Evolutionary conservation across 257 asterid species (phyloP), one percentile per base, ranked within the genome.

Genomic region (Paulownia fortunei): DNA sequence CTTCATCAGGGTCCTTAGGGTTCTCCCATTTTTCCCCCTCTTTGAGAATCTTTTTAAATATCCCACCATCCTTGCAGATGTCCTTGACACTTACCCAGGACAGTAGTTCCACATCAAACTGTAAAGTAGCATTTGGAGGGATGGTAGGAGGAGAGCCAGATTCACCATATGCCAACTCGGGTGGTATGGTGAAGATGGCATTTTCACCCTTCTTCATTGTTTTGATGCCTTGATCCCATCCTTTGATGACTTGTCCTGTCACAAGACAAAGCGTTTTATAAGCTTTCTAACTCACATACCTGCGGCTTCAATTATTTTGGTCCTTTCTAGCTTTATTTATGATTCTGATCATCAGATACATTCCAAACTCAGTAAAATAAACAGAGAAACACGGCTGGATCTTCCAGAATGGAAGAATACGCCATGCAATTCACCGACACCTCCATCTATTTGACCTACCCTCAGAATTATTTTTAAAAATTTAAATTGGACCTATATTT

Each of bases 201-300:
- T 82, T 87, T 72, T 91, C 94, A 5, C 97, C 94, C 86, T 91
- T 89, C 86, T 91, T 91, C 97, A 91, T 89, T 3, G 97, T 91
- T 58, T 85, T 89, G 72, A 91, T 91, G 66, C 97, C 97, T 69
- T 11, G 85, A 54, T 91, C 97, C 97, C 92, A 91, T 76, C 97
- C 97, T 83, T 83, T 91, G 47, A 91, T 91, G 8, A 91, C 97
- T 89, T 91, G 92, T 23, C 97, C 96, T 90, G 86, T 58, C 27
- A 79, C 78, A 64, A 18, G 13, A 69, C 36, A 26, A 5, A 51
- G 2, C 9, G 47, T 59, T 21, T 21, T 60, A 61, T 12, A 27
- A 68, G 21, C 65, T 55, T 46, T 39, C 46, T 4, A 0, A 39
- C 9, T 39, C 46, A n/a, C n/a, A n/a, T n/a, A n/a, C n/a, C n/a